Percentiles rank a stretch among this genome's conserved stretches.
Evolutionary conservation across 371 early-diverging fungal species (phyloP).

Genomic region (Capillidium heterosporum): DNA sequence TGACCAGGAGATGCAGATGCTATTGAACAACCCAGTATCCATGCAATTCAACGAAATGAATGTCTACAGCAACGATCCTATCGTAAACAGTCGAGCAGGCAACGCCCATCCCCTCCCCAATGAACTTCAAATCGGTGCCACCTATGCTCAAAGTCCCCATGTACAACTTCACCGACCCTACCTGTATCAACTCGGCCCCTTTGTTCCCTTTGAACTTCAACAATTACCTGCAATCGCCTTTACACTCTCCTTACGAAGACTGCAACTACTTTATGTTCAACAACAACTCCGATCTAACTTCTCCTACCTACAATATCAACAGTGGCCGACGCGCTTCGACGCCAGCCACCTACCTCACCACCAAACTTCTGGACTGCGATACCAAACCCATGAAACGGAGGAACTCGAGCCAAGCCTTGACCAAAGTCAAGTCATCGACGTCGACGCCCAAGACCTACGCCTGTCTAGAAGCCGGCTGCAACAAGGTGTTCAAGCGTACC

Average conservation of each 20-base stretch:
- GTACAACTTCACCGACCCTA: too few relatives aligned
- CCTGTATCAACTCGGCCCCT: too few relatives aligned
- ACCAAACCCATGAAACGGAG: not conserved
- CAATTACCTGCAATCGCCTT: not conserved
- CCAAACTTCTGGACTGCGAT: not conserved
- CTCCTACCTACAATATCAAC: not conserved
- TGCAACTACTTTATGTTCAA: not conserved
- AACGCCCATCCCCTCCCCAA: too few relatives aligned
- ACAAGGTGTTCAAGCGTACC: slow-evolving; percentile 56
- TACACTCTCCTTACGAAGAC: not conserved
- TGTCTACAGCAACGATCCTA: too few relatives aligned
- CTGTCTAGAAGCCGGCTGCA: slow-evolving; percentile 24
- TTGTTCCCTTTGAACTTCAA: too few relatives aligned
- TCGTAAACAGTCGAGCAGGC: too few relatives aligned
- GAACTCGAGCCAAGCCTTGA: not conserved
- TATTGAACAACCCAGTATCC: too few relatives aligned
- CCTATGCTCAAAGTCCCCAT: too few relatives aligned
- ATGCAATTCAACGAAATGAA: too few relatives aligned
- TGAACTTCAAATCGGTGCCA: too few relatives aligned
- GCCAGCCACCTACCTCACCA: not conserved
- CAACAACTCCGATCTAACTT: not conserved
- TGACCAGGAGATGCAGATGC: too few relatives aligned
- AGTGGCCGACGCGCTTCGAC: not conserved
- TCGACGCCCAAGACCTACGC: not conserved
- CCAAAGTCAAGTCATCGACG: not conserved